Base-by-base conservation (phyloP, 139 green algal genomes). In the Chlamydomonas incerta region DNA sequence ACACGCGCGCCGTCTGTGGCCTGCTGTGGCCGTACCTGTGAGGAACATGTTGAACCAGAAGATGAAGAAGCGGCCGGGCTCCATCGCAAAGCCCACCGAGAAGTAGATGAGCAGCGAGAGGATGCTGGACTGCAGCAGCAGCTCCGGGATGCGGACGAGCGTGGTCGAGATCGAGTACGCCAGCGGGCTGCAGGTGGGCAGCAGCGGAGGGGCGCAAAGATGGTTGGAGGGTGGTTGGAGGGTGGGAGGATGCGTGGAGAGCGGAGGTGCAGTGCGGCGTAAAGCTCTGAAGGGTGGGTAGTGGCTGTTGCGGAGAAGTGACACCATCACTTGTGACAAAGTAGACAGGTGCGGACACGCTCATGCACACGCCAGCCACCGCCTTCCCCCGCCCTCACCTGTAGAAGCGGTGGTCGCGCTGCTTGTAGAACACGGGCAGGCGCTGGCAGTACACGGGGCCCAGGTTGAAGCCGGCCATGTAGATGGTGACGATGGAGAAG, bases 401-500 rank as follows among this genome's bases (percentile, higher is more conserved):
- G 74, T 93, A 97, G 80, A 98, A 95, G 66, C 85, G 60, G 66
- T 90, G 88, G 87, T 96, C 87, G 18, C 94, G 87, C 77, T 98
- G 95, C 91, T 97, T 97, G 92, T 92, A 98, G 82, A 95, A 97
- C 28, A 98, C 89, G 24, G 87, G 76, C 74, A 80, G 82, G 20
- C 60, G 60, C 70, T 24, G 20, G 15, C 31, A 31, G 66, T 37
- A 84, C 3, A 46, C n/a, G 29, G 73, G 34, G 18, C 18, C 58
- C 14, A 21, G 66, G 60, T 74, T 70, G 71, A 79, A 66, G 29
- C 82, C 65, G 63, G 28, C 63, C 63, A 58, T 71, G 55, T 57
- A 35, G 31, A 14, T 29, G 68, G 68, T 47, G 34, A 21, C 10
- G 34, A n/a, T 13, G 34, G 34, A 37, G 68, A 55, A n/a, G 73